Base-by-base conservation (phyloP, 306 rosid species). In the Fragaria ananassa region DNA sequence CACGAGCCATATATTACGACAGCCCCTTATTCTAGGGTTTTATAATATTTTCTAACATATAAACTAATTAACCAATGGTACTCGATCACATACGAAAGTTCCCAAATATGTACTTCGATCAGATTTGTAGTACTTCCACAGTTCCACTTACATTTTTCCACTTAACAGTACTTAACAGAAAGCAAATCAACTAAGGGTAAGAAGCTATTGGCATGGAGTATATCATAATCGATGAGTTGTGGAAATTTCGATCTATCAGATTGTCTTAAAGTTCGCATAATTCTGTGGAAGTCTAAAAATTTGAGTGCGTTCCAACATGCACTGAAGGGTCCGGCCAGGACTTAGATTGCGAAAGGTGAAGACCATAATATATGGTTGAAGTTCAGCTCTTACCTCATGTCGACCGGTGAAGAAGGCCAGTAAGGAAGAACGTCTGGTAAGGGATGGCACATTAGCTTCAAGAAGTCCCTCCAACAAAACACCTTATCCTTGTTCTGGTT, bases 391-490 rank as follows among this genome's bases (percentile, higher is more conserved):
- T 15, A 93, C 97, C 92, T 84, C 42, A 94, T 84, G 82, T 86
- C 94, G 8, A 72, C 51, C 1, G 97, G 98, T 23, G 93, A 88
- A 56, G 86, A 68, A 35, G 98, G 98, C 98, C 98, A 94, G 54
- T 85, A 87, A 27, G 91, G 85, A 49, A 87, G 86, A 31, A 71
- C 79, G 31, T 90, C 81, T 4, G 90, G 84, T 51, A 84, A 17
- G 19, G 98, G 96, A 69, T 90, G 89, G 51, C 93, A 91, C 31
- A 77, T 57, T 19, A 94, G 81, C 87, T 94, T 94, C 88, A 94
- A 68, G 86, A 94, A 94, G 81, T 94, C 98, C 46, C 98, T 91
- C 98, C 98, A 94, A 46, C 86, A 88, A 56, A 90, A 90, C 68
- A 94, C 97, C 1, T 41, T 70, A 78, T 94, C 98, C 57, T 81